Evolutionary conservation across 1,139 yeast species (phyloP).

Genomic region (Debaryomyces subglobosus): DNA sequence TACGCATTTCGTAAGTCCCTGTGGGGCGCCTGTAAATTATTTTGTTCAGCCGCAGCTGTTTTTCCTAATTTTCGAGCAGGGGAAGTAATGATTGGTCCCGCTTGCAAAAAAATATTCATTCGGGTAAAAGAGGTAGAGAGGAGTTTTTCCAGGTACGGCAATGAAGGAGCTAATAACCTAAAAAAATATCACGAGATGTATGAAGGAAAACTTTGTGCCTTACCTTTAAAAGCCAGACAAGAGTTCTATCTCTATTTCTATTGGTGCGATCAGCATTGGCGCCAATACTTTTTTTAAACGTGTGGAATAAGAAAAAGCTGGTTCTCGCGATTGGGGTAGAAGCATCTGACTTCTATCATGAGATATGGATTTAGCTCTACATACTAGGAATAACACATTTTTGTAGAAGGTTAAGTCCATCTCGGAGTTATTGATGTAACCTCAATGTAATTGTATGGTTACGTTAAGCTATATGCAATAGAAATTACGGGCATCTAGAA

Average conservation of each 20-base stretch:
- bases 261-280: neutral
- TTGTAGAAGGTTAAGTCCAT: neutral
- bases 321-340: neutral
- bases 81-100: neutral
- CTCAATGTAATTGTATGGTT: neutral
- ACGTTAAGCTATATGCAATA: neutral
- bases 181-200: neutral
- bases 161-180: neutral
- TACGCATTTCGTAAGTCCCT: neutral
- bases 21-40: neutral
- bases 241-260: too few species aligned
- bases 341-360: neutral
- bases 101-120: neutral
- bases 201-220: neutral
- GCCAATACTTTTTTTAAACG: neutral
- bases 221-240: neutral
- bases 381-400: neutral
- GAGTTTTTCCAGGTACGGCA: neutral
- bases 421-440: neutral
- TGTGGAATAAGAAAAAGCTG: neutral
- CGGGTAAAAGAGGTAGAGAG: neutral
- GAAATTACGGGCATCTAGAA: too few species aligned
- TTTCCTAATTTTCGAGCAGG: neutral
- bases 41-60: neutral
- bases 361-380: neutral